These are phyloP conservation scores for Kodamaea kaohsiungensis DNA, from an alignment of 805 yeast genomes.

Conservation along the genomic window DNA sequence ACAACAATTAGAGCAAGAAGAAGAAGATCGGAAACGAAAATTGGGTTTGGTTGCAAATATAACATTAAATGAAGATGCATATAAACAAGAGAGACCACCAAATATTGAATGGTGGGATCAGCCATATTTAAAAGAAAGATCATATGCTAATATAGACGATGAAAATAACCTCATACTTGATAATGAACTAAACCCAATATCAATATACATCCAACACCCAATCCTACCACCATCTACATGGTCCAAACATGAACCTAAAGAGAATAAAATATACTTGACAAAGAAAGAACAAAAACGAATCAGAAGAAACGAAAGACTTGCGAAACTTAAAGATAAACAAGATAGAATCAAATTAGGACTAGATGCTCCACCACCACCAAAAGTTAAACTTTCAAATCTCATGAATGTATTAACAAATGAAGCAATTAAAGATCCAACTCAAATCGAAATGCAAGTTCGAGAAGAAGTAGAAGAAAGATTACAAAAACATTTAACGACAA, in stretches of 20 bases:
- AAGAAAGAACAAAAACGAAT: constrained; percentile 74
- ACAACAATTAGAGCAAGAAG: constrained; percentile 23
- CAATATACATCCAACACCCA: constrained; percentile 83
- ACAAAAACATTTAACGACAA: constrained; percentile 56
- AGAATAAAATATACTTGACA: constrained; percentile 61
- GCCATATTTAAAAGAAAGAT: constrained; percentile 46
- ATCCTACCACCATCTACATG: constrained; percentile 61
- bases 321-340: constrained; percentile 65
- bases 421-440: constrained; percentile 86
- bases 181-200: constrained; percentile 50
- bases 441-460: constrained; percentile 71
- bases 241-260: constrained; percentile 45
- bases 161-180: constrained; percentile 28
- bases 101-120: constrained; percentile 88
- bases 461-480: constrained; percentile 66
- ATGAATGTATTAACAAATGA: constrained; percentile 86
- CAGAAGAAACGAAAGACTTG: constrained; percentile 67
- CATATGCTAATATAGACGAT: constrained; percentile 37
- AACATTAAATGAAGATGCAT: constrained; percentile 56
- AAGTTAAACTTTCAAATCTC: constrained; percentile 78
- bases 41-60: constrained; percentile 54
- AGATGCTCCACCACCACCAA: constrained; percentile 87
- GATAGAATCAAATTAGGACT: constrained; percentile 78
- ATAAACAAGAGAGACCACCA: constrained; percentile 55
- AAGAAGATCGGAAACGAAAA: constrained; percentile 13